These are phyloP conservation scores for Lagenidium giganteum DNA, from an alignment of 352 stramenopile genomes.

Conservation along the genomic window DNA sequence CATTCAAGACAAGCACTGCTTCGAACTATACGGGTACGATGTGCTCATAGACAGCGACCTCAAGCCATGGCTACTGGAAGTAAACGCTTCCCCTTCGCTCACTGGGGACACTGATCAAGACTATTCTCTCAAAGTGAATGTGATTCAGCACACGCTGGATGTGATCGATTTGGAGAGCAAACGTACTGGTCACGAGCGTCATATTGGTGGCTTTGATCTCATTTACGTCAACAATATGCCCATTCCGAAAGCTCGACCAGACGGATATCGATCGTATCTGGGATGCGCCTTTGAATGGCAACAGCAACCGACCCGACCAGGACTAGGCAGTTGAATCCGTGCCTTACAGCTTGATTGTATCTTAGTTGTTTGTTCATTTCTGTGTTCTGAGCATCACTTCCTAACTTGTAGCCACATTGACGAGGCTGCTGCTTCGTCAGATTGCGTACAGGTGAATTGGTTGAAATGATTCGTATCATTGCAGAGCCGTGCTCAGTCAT, in stretches of 20 bases:
- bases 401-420: neutral
- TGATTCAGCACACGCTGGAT: conserved; percentile 87
- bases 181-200: conserved; percentile 32
- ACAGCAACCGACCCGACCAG: neutral
- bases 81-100: conserved; percentile 71
- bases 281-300: conserved; percentile 42
- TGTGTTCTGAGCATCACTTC: conserved; percentile 4
- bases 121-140: conserved; percentile 77
- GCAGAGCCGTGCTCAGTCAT: no score
- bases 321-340: neutral
- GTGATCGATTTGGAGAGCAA: conserved; percentile 79
- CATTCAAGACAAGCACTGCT: conserved; percentile 88
- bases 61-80: conserved; percentile 84
- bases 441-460: neutral
- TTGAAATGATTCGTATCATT: no score
- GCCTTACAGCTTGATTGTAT: conserved; percentile 3
- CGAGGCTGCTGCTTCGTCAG: neutral
- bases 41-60: conserved; percentile 80
- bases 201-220: conserved; percentile 68
- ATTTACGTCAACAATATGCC: conserved; percentile 48
- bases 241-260: conserved; percentile 26
- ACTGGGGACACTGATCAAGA: conserved; percentile 68
- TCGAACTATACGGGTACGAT: conserved; percentile 90
- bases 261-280: conserved; percentile 57
- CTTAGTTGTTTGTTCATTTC: neutral